Base-by-base conservation (phyloP, 2,329 filamentous ascomycete species). In the Aureobasidium sp. region DNA sequence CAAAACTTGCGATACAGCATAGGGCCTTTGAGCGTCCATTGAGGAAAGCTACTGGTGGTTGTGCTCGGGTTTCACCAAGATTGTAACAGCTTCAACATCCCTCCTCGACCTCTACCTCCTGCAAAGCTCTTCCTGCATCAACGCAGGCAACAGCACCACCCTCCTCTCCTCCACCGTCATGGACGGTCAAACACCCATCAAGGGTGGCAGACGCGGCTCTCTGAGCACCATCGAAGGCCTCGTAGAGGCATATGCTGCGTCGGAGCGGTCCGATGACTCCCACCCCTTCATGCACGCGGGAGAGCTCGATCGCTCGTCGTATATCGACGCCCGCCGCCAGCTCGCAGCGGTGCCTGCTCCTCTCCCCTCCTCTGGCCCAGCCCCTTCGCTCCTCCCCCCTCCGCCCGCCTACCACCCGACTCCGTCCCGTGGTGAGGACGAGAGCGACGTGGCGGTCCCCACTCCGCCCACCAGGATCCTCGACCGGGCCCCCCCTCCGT, bases 31-130 rank as follows among this genome's bases (percentile, higher is more conserved):
- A n/a, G n/a, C n/a, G n/a, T n/a, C n/a, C n/a, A n/a, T n/a, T n/a
- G n/a, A n/a, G n/a, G n/a, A n/a, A n/a, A n/a, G n/a, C n/a, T n/a
- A n/a, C n/a, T n/a, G n/a, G n/a, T n/a, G n/a, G n/a, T n/a, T n/a
- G n/a, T n/a, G n/a, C n/a, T n/a, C n/a, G 54, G 33, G 54, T 23
- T 43, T 23, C 13, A 31, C 38, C 40, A 20, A 56, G 25, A 31
- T 16, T 43, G 31, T n/a, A 1, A 23, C 16, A 56, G 54, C 54
- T 4, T 56, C 54, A 16, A 61, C 43, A 18, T 61, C 58, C 16
- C 43, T 61, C 43, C 43, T 61, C 43, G 58, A 48, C 43, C 58
- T 61, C 43, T 61, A 61, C 10, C 58, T 61, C 58, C 43, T 61
- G 0, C 13, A 50, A 48, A 27, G 40, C 47, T 61, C 58, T 29